phyloP scores from a whole-genome alignment of 345 rosid genomes.

The Salix viminalis region DNA sequence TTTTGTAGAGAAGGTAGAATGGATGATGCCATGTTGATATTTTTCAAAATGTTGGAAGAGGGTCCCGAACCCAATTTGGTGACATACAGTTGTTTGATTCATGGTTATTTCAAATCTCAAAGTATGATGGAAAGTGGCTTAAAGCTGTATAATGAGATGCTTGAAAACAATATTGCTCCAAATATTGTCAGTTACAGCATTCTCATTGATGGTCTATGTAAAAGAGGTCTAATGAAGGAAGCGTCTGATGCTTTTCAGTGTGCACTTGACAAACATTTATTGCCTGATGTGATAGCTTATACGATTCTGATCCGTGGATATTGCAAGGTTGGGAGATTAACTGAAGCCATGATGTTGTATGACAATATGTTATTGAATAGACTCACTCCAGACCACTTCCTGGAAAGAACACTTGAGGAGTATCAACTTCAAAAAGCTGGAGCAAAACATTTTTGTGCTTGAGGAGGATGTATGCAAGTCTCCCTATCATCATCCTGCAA shows the following conservation, averaged over 20 bases:
- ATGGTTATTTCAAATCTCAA: constrained; percentile 39
- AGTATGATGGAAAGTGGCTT: constrained; percentile 31
- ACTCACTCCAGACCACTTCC: constrained; percentile 37
- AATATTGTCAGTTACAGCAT: constrained; percentile 48
- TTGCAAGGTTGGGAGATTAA: constrained; percentile 43
- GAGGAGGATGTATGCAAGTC: not conserved
- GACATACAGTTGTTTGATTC: constrained; percentile 47
- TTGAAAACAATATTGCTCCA: constrained; percentile 37
- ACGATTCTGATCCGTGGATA: constrained; percentile 43
- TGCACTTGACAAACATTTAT: constrained; percentile 28
- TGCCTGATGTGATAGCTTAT: constrained; percentile 51
- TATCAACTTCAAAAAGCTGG: constrained; percentile 24
- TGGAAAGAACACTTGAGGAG: constrained; percentile 30
- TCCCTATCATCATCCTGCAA: not conserved
- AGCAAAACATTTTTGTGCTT: not conserved
- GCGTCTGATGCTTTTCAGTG: constrained; percentile 34
- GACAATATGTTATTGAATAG: constrained; percentile 36
- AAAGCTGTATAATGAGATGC: constrained; percentile 46
- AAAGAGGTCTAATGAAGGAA: constrained; percentile 37
- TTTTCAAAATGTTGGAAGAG: constrained; percentile 33
- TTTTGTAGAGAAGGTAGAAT: constrained; percentile 41
- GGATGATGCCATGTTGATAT: constrained; percentile 39
- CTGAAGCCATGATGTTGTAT: constrained; percentile 40
- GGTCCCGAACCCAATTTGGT: constrained; percentile 42
- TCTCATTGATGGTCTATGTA: constrained; percentile 49